Percentiles rank a stretch among this genome's conserved stretches.
phyloP scores from a whole-genome alignment of 73 alveolate species.

The Tetrahymena borealis region DNA sequence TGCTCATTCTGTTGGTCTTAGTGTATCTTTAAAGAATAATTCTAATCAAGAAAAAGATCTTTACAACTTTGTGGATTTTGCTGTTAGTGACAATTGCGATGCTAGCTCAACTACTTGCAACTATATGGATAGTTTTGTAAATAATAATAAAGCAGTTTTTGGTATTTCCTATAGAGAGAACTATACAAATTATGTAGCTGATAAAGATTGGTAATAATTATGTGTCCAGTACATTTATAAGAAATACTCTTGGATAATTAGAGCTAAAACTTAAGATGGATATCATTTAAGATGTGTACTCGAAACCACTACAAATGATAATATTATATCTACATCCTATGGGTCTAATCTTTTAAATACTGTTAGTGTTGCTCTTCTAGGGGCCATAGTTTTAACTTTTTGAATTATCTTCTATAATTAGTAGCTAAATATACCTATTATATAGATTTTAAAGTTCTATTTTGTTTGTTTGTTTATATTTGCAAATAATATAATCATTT shows the following conservation, averaged over 20 bases:
- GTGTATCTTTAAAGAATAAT: not conserved
- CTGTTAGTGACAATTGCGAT: not conserved
- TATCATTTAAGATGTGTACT: not conserved
- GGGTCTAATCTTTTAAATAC: not conserved
- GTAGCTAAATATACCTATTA: too few relatives aligned
- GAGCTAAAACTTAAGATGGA: not conserved
- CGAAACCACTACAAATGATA: not conserved
- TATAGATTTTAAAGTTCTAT: too few relatives aligned
- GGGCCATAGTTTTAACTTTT: too few relatives aligned
- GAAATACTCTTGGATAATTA: not conserved
- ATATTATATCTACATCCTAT: not conserved
- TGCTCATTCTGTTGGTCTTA: not conserved
- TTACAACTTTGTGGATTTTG: not conserved
- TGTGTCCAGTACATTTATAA: not conserved
- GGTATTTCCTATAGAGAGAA: not conserved
- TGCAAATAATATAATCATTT: too few relatives aligned
- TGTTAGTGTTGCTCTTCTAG: not conserved
- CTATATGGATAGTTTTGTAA: not conserved
- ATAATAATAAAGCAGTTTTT: constrained; percentile 1
- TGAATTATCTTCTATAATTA: too few relatives aligned
- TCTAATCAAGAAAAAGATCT: not conserved
- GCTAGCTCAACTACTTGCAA: not conserved
- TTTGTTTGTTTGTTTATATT: too few relatives aligned
- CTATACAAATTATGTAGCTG: not conserved
- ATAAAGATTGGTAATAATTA: not conserved